Evolutionary conservation across 805 yeast species (phyloP), one percentile per base, ranked within the genome.

Genomic region (Schwanniomyces yamadae): DNA sequence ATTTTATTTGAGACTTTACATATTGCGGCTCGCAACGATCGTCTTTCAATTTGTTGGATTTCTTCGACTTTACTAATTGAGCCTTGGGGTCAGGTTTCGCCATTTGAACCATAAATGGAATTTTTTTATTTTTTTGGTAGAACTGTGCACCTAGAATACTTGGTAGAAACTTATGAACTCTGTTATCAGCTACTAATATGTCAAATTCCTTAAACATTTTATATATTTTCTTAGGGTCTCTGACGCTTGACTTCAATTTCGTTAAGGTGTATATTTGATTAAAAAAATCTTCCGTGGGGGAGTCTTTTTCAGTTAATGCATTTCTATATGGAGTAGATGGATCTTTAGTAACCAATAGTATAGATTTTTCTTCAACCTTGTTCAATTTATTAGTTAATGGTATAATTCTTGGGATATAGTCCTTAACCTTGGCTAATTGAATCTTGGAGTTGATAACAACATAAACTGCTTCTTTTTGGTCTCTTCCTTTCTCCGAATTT

Each of bases 31-130:
- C 93, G 42, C 86, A 77, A 37, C 77, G 64, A 40, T 78, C 82
- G 39, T 71, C 77, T 48, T 74, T 73, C 25, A 71, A 51, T 39
- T 76, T 74, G 26, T 68, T 64, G 7, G 66, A 55, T 33, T 55
- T 61, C 4, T 50, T 26, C 44, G 53, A 52, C 20, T 37, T 43
- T 5, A 48, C 41, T 17, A 73, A 65, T 42, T 48, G 53, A 4
- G 76, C 48, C 39, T 58, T 52, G 31, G 63, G 41, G 41, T 48
- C 52, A 19, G 72, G 70, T 48, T 39, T 55, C 11, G 61, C 77
- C 80, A 84, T 73, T 50, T 80, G 82, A 3, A 85, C 54, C 69
- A 82, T 75, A 44, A 71, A 74, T 2, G 95, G 95, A 12, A 81
- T 63, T 47, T 78, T 82, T 46, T 77, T 81, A 42, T 78, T 78